Evolutionary conservation across 129 eudicot genomes (phyloP).

Genomic region (Deinandra increscens): DNA sequence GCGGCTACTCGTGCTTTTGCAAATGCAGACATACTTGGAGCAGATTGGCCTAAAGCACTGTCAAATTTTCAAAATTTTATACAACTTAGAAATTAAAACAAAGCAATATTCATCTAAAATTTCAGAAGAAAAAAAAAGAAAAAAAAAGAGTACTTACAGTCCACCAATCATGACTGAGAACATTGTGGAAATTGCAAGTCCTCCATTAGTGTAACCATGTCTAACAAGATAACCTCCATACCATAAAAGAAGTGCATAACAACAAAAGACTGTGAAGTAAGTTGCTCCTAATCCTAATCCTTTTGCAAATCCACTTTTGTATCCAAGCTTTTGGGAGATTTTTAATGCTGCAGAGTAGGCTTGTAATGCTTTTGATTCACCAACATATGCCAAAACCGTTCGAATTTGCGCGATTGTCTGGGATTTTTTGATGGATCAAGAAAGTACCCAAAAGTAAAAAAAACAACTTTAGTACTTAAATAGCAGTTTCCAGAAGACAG

Average conservation of each 20-base stretch:
- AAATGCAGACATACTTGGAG: constrained; percentile 93
- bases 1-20: constrained; percentile 97
- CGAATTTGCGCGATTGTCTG: constrained; percentile 95
- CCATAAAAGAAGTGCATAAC: constrained; percentile 95
- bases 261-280: constrained; percentile 87
- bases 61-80: neutral
- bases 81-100: neutral
- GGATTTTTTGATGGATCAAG: constrained; percentile 38
- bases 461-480: neutral
- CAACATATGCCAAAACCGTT: constrained; percentile 79
- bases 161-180: constrained; percentile 98
- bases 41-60: constrained; percentile 90
- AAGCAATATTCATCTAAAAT: neutral
- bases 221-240: constrained; percentile 96
- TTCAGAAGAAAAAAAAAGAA: neutral
- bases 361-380: constrained; percentile 79
- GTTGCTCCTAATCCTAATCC: constrained; percentile 97
- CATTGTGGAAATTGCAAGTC: constrained; percentile 96
- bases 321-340: constrained; percentile 77
- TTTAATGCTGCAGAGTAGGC: constrained; percentile 77
- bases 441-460: constrained; percentile 6
- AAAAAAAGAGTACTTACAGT: constrained; percentile 53
- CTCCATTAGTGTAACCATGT: constrained; percentile 93
- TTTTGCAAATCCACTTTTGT: constrained; percentile 87
- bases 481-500: neutral